Percentiles rank a stretch among this genome's conserved stretches.
These are phyloP conservation scores for Austroboletus niveus DNA, from an alignment of 1,284 basidiomycete species.

Conservation along the genomic window DNA sequence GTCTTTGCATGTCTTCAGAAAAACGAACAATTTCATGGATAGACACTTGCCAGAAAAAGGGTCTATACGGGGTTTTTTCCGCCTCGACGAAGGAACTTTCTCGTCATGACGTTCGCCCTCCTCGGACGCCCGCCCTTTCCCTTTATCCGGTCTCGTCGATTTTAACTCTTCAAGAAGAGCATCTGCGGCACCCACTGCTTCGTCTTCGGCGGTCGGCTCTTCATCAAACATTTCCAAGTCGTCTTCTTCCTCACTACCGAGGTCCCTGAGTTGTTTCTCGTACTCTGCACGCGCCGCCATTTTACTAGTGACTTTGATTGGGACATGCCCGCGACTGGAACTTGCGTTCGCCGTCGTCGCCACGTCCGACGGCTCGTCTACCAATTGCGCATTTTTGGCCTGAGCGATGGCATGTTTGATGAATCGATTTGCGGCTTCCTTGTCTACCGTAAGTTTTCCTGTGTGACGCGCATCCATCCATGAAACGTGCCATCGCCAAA, in stretches of 20 bases:
- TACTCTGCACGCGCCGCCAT: conserved; percentile 67
- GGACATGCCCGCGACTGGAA: conserved; percentile 34
- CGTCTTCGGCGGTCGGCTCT: conserved; percentile 38
- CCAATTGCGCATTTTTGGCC: conserved; percentile 39
- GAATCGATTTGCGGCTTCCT: conserved; percentile 73
- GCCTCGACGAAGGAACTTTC: conserved; percentile 36
- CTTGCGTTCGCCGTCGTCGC: conserved; percentile 11
- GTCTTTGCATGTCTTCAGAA: neutral
- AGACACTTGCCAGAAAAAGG: conserved; percentile 57
- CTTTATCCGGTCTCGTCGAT: conserved; percentile 36
- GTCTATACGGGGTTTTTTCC: conserved; percentile 54
- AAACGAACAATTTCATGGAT: neutral
- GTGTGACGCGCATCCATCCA: neutral
- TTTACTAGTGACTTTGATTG: conserved; percentile 62
- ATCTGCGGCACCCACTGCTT: conserved; percentile 11
- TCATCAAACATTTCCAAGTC: conserved; percentile 42
- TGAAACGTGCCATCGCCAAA: neutral
- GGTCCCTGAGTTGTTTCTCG: conserved; percentile 50
- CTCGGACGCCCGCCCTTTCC: conserved; percentile 37
- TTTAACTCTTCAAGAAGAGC: conserved; percentile 5
- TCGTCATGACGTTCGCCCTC: conserved; percentile 15
- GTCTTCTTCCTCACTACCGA: conserved; percentile 44
- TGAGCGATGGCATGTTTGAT: conserved; percentile 81
- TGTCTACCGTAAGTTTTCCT: conserved; percentile 52
- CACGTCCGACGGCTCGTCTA: conserved; percentile 24